phyloP scores from a whole-genome alignment of 192 early-diverging fungal genomes.

The Coemansia sp. region DNA sequence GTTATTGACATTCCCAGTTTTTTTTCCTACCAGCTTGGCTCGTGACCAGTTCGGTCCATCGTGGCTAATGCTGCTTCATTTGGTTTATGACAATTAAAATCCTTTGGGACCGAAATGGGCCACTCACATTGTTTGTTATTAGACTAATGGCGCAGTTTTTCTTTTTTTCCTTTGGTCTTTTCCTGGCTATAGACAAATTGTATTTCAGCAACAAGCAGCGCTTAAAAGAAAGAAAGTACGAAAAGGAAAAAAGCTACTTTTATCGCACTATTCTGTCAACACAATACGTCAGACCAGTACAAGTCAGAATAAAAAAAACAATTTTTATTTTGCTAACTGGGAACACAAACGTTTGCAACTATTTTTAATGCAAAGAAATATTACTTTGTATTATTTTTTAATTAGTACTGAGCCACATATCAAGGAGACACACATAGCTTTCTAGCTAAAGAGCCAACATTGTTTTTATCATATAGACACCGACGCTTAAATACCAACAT shows the following conservation, averaged over 20 bases:
- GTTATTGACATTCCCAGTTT: neutral
- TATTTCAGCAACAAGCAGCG: neutral
- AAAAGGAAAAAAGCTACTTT: neutral
- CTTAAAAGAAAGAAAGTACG: neutral
- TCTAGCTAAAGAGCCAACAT: too few relatives aligned
- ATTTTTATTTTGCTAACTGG: neutral
- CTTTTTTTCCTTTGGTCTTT: neutral
- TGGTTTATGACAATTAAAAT: neutral
- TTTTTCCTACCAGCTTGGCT: neutral
- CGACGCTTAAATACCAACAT: neutral
- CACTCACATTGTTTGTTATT: neutral
- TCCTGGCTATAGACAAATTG: neutral
- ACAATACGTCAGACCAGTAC: too few relatives aligned
- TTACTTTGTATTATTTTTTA: neutral
- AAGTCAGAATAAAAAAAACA: too few relatives aligned
- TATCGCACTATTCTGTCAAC: neutral
- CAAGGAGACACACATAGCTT: neutral
- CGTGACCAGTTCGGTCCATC: neutral
- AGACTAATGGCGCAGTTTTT: slow-evolving; percentile 5
- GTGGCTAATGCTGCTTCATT: slow-evolving; percentile 3
- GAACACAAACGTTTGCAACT: neutral
- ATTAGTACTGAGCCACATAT: slow-evolving; percentile 2
- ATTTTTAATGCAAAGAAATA: neutral
- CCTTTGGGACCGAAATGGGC: neutral
- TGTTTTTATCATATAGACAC: too few relatives aligned